Base-by-base conservation (phyloP, 805 yeast species). In the Teunomyces panamensis region DNA sequence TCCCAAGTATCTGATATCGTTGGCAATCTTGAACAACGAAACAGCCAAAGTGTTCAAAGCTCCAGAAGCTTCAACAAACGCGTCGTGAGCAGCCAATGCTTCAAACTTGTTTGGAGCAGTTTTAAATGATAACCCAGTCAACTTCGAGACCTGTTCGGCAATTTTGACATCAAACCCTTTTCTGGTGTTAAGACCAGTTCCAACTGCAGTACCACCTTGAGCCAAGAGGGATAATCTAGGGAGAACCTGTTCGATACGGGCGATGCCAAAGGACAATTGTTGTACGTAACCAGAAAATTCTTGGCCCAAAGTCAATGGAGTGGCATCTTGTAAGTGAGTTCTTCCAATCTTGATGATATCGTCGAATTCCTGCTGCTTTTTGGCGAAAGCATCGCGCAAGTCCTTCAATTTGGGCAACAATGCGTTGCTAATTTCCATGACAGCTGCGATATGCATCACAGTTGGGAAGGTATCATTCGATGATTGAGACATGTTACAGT, bases 141-240 rank as follows among this genome's bases (percentile, higher is more conserved):
- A 50, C 13, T 57, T 57, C 33, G 69, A 56, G 9, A 68, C 69
- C 52, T 68, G 63, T 49, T 52, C 57, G 24, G 73, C 73, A 41
- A 68, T 60, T 45, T 60, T 55, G 41, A 59, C 64, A 53, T 68
- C 73, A 56, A 65, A 68, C n/a, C 69, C 69, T 53, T 59, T 65
- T 47, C 47, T 62, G 53, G 73, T 67, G 60, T 68, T 68, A 52
- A 68, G 60, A 6, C 73, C 73, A 43, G 73, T 68, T 9, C 73
- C 73, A n/a, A 68, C 73, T 39, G 73, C 73, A 44, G 73, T 68
- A 39, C 73, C 73, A 49, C 73, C 73, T 51, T 68, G 73, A 16
- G 73, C 73, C 58, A 68, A 64, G 34, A 52, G 52, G 8, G 65
- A 56, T 54, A 68, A 60, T 57, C 64, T 57, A 11, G 73, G 72